Base-by-base conservation (phyloP, 73 alveolate genomes). In the Paramecium caudatum region DNA sequence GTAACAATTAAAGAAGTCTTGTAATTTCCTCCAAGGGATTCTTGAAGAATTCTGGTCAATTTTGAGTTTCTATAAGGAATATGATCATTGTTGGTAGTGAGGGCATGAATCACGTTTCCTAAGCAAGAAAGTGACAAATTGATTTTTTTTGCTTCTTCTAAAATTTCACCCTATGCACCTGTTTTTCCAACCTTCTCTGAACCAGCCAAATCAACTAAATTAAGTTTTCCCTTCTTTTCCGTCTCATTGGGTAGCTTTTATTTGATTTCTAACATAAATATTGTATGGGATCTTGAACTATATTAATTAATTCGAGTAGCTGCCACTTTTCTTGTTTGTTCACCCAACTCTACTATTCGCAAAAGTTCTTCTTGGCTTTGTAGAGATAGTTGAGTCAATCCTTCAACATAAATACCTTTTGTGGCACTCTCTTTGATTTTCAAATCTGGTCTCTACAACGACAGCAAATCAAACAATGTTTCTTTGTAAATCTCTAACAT, bases 31-130 rank as follows among this genome's bases (percentile, higher is more conserved):
- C 99, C 99, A 30, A 98, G 92, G 46, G 98, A 92, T 88, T 98
- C 99, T 88, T 94, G 94, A 47, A 98, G 91, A 32, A 97, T 78
- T 74, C 99, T 93, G 19, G 99, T 98, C 39, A 98, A 94, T 91
- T 98, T 98, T 15, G 98, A 93, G 91, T 97, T 98, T 95, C 99
- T 94, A 80, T 96, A 97, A 4, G 99, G 99, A 62, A 97, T 93
- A 91, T 96, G 98, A 13, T 93, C 97, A 16, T 93, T 25, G 46
- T 95, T 91, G 43, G 91, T 93, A 17, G 97, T 95, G 6, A 97
- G 84, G 27, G 98, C 94, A 82, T 95, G 97, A 23, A 97, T 97
- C 15, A 96, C 99, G 82, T 97, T 97, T 15, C 99, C 99, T 65
- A 97, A 96, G 27, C 97, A 94, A 9, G 99, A 95, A 21, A 97